Evolutionary conservation across 2,329 filamentous ascomycete genomes (phyloP).

Genomic region (Magnaporthiopsis poae): DNA sequence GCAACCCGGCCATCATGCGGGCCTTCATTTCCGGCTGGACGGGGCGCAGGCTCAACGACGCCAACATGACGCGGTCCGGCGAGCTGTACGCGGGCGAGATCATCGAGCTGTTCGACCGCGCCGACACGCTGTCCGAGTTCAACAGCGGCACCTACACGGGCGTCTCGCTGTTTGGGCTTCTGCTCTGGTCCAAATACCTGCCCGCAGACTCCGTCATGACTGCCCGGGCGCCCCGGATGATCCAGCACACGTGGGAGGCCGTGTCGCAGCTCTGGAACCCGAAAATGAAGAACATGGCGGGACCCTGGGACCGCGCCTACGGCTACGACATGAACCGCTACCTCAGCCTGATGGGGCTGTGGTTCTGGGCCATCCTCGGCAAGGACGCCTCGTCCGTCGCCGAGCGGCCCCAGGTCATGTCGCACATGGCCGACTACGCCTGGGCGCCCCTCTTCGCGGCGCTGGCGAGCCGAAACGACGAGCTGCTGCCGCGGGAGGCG

Average conservation of each 20-base stretch:
- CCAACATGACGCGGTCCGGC: slow-evolving; percentile 49
- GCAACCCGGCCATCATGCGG: slow-evolving; percentile 42
- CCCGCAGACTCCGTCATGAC: slow-evolving; percentile 42
- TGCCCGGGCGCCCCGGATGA: slow-evolving; percentile 39
- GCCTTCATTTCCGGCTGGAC: slow-evolving; percentile 51
- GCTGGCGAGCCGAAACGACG: slow-evolving; percentile 38
- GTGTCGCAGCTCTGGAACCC: slow-evolving; percentile 47
- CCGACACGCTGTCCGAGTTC: slow-evolving; percentile 51
- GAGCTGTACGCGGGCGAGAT: slow-evolving; percentile 47
- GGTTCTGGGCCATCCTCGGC: slow-evolving; percentile 49
- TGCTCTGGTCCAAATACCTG: slow-evolving; percentile 50
- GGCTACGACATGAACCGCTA: slow-evolving; percentile 57
- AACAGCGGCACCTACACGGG: slow-evolving; percentile 55
- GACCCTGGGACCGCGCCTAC: slow-evolving; percentile 55
- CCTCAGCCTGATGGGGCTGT: slow-evolving; percentile 45
- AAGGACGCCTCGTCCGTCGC: slow-evolving; percentile 31
- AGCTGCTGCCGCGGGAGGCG: slow-evolving; percentile 33
- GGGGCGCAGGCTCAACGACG: slow-evolving; percentile 40
- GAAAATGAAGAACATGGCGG: slow-evolving; percentile 49
- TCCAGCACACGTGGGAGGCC: slow-evolving; percentile 42
- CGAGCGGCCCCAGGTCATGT: slow-evolving; percentile 28
- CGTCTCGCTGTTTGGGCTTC: slow-evolving; percentile 47
- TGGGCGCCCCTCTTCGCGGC: slow-evolving; percentile 48
- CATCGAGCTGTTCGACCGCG: slow-evolving; percentile 44
- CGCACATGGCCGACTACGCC: slow-evolving; percentile 49